phyloP scores from a whole-genome alignment of 176 grass and related monocot species.

The Ampelocalamus luodianensis region DNA sequence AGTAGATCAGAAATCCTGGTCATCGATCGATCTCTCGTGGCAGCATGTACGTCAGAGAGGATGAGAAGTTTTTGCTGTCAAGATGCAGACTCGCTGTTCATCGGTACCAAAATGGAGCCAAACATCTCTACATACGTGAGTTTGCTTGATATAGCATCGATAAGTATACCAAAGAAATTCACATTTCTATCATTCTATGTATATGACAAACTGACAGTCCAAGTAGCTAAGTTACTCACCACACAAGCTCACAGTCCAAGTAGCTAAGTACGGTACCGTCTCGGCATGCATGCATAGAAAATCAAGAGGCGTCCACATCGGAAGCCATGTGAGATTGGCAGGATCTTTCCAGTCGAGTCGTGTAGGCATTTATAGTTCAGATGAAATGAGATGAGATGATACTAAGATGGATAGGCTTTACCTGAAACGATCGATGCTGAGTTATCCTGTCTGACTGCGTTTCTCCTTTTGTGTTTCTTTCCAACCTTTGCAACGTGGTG shows the following conservation, averaged over 20 bases:
- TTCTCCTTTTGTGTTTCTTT: neutral
- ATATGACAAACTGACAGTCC: neutral
- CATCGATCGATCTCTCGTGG: conserved; percentile 19
- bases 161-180: no score
- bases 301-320: neutral
- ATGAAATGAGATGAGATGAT: neutral
- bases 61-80: neutral
- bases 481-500: neutral
- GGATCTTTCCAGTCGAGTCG: neutral
- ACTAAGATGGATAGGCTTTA: neutral
- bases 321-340: neutral
- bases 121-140: neutral
- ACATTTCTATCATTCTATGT: neutral
- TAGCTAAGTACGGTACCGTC: neutral
- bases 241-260: neutral
- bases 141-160: neutral
- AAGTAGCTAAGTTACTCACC: neutral
- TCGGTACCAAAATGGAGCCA: neutral
- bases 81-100: neutral
- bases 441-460: neutral
- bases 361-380: no score
- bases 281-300: no score
- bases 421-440: neutral
- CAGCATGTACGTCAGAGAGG: neutral
- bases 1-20: neutral